Evolutionary conservation across 2,329 filamentous ascomycete species (phyloP).

Genomic region (Biscogniauxia mediterranea): DNA sequence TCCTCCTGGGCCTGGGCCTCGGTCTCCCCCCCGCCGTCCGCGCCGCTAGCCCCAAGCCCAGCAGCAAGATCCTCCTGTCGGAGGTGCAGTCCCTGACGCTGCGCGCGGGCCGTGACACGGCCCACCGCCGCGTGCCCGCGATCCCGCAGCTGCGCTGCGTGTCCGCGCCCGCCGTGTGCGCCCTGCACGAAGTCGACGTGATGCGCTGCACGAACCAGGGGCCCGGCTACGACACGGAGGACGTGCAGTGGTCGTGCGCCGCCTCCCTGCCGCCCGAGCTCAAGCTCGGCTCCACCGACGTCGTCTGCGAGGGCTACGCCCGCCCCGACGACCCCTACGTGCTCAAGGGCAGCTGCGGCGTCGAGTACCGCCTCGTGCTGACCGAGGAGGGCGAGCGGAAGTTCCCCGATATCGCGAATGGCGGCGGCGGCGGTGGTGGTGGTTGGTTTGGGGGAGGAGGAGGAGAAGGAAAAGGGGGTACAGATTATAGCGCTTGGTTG

Average conservation of each 20-base stretch:
- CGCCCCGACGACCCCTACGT: constrained; percentile 76
- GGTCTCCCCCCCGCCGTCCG: constrained; percentile 17
- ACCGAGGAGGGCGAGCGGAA: constrained; percentile 73
- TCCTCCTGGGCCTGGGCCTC: constrained; percentile 25
- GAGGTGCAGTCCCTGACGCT: constrained; percentile 76
- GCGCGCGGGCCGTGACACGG: constrained; percentile 61
- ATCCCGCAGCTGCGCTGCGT: constrained; percentile 79
- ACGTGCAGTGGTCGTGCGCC: constrained; percentile 89
- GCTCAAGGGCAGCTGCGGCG: constrained; percentile 88
- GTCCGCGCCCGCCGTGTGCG: constrained; percentile 62
- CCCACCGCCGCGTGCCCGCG: constrained; percentile 70
- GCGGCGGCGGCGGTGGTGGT: constrained; percentile 27
- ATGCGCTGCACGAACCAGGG: constrained; percentile 92
- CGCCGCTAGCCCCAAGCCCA: constrained; percentile 35
- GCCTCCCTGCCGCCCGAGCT: constrained; percentile 59
- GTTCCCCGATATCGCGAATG: constrained; percentile 57
- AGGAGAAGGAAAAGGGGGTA: constrained; percentile 16
- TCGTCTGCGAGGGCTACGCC: constrained; percentile 87
- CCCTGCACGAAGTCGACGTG: constrained; percentile 70
- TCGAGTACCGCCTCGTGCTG: constrained; percentile 79
- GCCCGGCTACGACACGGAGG: constrained; percentile 71
- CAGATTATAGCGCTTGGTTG: constrained; percentile 36
- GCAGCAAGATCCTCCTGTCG: constrained; percentile 56
- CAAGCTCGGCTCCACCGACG: constrained; percentile 79
- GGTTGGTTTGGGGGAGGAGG: constrained; percentile 33